These are phyloP conservation scores for Gymnopus androsaceus DNA, from an alignment of 1,284 basidiomycete species.

Conservation along the genomic window DNA sequence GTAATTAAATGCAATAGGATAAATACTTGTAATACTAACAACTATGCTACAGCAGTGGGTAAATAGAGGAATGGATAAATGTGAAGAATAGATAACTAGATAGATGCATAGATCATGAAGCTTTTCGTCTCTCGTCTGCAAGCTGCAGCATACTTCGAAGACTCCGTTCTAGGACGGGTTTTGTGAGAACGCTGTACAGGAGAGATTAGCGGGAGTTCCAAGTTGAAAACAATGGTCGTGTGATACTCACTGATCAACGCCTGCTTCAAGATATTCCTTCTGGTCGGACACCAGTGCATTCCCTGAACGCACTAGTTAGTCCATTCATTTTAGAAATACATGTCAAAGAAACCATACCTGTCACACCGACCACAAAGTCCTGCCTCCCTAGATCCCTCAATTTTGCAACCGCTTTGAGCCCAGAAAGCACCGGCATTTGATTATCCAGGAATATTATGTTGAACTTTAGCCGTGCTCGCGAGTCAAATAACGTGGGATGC, in stretches of 20 bases:
- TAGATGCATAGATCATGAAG: not conserved
- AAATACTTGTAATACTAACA: too few relatives aligned
- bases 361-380: slow-evolving; percentile 81
- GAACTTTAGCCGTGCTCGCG: slow-evolving; percentile 39
- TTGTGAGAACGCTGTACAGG: slow-evolving; percentile 59
- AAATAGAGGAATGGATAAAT: not conserved
- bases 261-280: slow-evolving; percentile 71
- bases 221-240: slow-evolving; percentile 12
- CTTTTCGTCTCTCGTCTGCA: slow-evolving; percentile 53
- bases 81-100: not conserved
- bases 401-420: slow-evolving; percentile 69
- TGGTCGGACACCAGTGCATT: slow-evolving; percentile 45
- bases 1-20: not conserved
- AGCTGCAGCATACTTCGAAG: slow-evolving; percentile 48
- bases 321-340: not conserved
- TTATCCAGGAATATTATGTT: slow-evolving; percentile 85
- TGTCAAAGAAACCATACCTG: slow-evolving; percentile 45
- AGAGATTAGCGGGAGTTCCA: slow-evolving; percentile 7
- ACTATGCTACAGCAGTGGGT: slow-evolving; percentile 2
- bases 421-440: slow-evolving; percentile 84
- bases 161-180: slow-evolving; percentile 66
- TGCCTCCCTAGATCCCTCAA: slow-evolving; percentile 66
- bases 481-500: not conserved
- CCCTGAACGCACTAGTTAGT: slow-evolving; percentile 27
- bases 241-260: slow-evolving; percentile 68